Percentiles rank a stretch among this genome's conserved stretches.
Conservation (phyloP, 2,329 filamentous ascomycete species). For the Xylaria sp. region DNA sequence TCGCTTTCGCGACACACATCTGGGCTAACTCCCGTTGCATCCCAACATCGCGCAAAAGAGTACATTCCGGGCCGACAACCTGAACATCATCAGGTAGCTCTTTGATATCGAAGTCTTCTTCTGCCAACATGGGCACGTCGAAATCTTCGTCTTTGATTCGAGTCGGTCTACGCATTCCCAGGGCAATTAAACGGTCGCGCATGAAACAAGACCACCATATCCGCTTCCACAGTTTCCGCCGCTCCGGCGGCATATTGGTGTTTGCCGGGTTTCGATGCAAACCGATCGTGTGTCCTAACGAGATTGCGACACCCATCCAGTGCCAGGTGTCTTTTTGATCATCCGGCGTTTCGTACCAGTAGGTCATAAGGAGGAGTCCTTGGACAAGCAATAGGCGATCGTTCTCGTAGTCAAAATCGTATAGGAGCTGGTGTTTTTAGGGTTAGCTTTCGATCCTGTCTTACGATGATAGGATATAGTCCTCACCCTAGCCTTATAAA, state of each 20-base stretch:
- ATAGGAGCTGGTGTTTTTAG: constrained; percentile 70
- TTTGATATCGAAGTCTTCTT: constrained; percentile 85
- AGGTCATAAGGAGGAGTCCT: constrained; percentile 89
- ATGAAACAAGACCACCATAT: constrained; percentile 99
- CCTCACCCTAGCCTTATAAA: constrained; percentile 85
- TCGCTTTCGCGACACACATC: constrained; percentile 92
- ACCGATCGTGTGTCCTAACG: constrained; percentile 91
- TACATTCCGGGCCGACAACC: constrained; percentile 76
- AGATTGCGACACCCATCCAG: constrained; percentile 97
- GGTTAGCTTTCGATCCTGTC: constrained; percentile 34
- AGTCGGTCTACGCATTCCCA: constrained; percentile 93
- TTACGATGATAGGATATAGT: constrained; percentile 20
- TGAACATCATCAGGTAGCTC: constrained; percentile 74
- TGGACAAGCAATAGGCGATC: constrained; percentile 91
- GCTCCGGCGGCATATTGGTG: constrained; percentile 77
- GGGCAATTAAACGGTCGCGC: constrained; percentile 88
- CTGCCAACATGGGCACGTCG: constrained; percentile 88
- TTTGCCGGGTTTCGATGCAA: constrained; percentile 85
- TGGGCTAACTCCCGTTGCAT: constrained; percentile 83
- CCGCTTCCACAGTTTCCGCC: constrained; percentile 88
- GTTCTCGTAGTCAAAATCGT: constrained; percentile 94
- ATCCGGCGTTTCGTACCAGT: constrained; percentile 97
- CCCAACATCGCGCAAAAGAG: constrained; percentile 73
- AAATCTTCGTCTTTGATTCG: constrained; percentile 94
- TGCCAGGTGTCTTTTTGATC: constrained; percentile 99